Base-by-base conservation (phyloP, 176 grass and related monocot species). In the Avena atlantica region DNA sequence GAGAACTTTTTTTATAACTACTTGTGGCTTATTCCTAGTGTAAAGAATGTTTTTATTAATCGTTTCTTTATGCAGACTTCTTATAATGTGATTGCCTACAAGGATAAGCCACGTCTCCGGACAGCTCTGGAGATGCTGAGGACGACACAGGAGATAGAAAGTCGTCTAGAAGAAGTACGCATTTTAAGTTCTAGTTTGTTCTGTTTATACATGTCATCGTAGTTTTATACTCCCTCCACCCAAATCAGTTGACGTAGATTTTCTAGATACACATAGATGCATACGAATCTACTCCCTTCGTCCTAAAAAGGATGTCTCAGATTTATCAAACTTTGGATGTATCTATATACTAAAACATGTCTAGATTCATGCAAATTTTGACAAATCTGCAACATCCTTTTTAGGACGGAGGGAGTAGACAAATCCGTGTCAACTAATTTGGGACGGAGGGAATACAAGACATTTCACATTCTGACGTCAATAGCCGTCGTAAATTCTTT, bases 21-120 rank as follows among this genome's bases (percentile, higher is more conserved):
- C 34, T 60, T 8, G 40, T 67, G 5, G 8, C 16, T 55, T 84
- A 51, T 50, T 9, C 56, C 20, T 37, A 10, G 65, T 55, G 12
- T 66, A 48, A 78, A 51, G 3, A 71, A 62, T 63, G 51, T 17
- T 77, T 27, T 80, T 66, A 78, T 70, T 78, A 61, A 36, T 89
- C 57, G 50, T 25, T 90, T 48, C 65, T 66, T 45, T 49, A 50
- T 93, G 87, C 92, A 98, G 96, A 57, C 37, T 88, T 78, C 84
- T 15, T 98, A 96, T 76, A 96, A 98, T 86, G 92, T 93, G 55
- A 92, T 98, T 78, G 88, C 79, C 24, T 98, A 98, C 87, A 91
- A 80, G 79, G 97, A 91, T 87, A 98, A 96, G 81, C 90, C 97
- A 85, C 91, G 93, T 55, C 89, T 96, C 19, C 36, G 82, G 69